Evolutionary conservation across 179 eudicot genomes (phyloP).

Genomic region (Nepenthes alata): DNA sequence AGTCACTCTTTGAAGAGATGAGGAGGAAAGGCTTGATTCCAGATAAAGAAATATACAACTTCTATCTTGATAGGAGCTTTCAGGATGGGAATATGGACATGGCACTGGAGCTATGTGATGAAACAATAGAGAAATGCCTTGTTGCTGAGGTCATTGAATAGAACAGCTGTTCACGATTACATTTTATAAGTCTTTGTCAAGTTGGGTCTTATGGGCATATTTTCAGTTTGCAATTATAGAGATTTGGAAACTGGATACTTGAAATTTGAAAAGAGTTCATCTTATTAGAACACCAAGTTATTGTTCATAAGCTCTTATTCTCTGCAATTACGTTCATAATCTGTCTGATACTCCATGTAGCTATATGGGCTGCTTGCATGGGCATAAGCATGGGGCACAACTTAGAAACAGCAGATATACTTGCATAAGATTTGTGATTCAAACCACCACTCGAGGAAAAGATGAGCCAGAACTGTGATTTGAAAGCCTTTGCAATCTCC

Average conservation of each 20-base stretch:
- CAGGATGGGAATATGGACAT: conserved; percentile 48
- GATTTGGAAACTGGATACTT: background rate
- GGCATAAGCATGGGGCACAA: too few relatives aligned
- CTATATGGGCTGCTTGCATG: too few relatives aligned
- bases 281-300: background rate
- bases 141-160: conserved; percentile 20
- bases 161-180: conserved; percentile 2
- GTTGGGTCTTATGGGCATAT: background rate
- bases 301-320: too few relatives aligned
- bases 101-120: conserved; percentile 73
- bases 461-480: too few relatives aligned
- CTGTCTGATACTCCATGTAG: too few relatives aligned
- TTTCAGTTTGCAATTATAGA: background rate
- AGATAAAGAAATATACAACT: conserved; percentile 42
- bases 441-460: too few relatives aligned
- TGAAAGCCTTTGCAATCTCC: conserved; percentile 10
- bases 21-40: conserved; percentile 42
- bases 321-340: too few relatives aligned
- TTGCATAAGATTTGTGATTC: too few relatives aligned
- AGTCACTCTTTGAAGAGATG: conserved; percentile 72
- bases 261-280: background rate
- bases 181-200: too few relatives aligned
- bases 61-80: conserved; percentile 53
- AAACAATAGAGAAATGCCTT: conserved; percentile 41
- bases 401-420: too few relatives aligned